A percentile compares a stretch with the other conserved stretches of the same genome.
Evolutionary conservation across 2,329 filamentous ascomycete species (phyloP).

Genomic region (Tolypocladium cylindrosporum): DNA sequence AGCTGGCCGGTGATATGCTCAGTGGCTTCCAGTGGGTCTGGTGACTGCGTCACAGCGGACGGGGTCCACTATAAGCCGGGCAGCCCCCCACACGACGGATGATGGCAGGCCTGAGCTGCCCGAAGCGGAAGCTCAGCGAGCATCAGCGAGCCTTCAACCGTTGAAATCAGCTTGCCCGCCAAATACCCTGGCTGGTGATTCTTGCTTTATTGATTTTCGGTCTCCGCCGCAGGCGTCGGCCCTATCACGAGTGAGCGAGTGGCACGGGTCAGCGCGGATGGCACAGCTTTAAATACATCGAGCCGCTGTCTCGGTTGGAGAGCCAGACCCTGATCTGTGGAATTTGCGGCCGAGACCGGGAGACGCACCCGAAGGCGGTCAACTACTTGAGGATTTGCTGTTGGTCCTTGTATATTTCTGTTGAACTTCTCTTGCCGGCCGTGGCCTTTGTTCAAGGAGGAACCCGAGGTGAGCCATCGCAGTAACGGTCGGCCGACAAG

Average conservation of each 20-base stretch:
- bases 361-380: background rate
- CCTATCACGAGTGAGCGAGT: background rate
- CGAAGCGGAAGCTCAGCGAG: background rate
- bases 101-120: background rate
- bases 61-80: background rate
- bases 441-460: background rate
- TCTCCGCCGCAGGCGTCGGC: background rate
- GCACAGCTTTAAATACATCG: background rate
- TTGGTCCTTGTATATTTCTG: background rate
- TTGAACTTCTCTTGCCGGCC: background rate
- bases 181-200: background rate
- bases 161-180: background rate
- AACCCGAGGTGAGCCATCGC: background rate
- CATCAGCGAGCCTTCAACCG: background rate
- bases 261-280: background rate
- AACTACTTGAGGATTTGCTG: background rate
- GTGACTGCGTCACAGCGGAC: slow-evolving; percentile 6
- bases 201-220: background rate
- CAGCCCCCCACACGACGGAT: background rate
- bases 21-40: slow-evolving; percentile 1
- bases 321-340: background rate
- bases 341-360: background rate
- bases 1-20: background rate
- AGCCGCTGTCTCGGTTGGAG: background rate
- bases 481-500: background rate